Percentiles rank a stretch among this genome's conserved stretches.
phyloP scores from a whole-genome alignment of 495 filamentous ascomycete genomes.

The Hypoxylon lienhwacheense region DNA sequence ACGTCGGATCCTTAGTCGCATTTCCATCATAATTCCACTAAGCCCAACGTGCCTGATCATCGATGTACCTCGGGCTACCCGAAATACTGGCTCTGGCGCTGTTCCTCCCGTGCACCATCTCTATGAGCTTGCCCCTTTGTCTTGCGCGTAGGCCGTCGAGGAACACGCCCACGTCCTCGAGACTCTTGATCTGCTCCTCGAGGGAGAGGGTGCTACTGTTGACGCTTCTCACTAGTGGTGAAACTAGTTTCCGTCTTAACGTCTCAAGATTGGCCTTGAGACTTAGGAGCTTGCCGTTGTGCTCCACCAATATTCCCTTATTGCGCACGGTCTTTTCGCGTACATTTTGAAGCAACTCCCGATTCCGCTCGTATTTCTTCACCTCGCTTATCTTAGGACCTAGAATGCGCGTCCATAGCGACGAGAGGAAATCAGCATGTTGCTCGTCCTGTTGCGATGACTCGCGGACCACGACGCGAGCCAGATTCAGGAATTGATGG shows the following conservation, averaged over 20 bases:
- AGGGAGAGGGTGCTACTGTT: constrained; percentile 68
- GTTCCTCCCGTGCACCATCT: constrained; percentile 71
- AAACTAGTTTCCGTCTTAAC: constrained; percentile 74
- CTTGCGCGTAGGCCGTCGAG: constrained; percentile 69
- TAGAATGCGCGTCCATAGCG: constrained; percentile 81
- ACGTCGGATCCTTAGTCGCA: background rate
- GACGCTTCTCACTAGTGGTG: constrained; percentile 73
- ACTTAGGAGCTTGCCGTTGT: constrained; percentile 75
- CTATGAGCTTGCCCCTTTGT: constrained; percentile 82
- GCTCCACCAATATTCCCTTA: constrained; percentile 78
- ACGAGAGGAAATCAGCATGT: constrained; percentile 77
- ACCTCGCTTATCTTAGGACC: constrained; percentile 70
- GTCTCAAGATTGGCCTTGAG: constrained; percentile 81
- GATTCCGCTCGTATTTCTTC: constrained; percentile 87
- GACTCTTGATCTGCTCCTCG: constrained; percentile 79
- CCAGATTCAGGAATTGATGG: constrained; percentile 82
- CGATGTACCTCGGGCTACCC: constrained; percentile 15
- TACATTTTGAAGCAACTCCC: constrained; percentile 70
- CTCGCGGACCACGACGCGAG: constrained; percentile 83
- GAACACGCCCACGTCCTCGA: constrained; percentile 77
- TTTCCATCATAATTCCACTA: constrained; percentile 5
- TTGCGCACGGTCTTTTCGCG: constrained; percentile 81
- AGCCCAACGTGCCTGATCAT: constrained; percentile 16
- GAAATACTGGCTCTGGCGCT: constrained; percentile 23
- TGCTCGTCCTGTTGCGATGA: constrained; percentile 73